Evolutionary conservation across 1,139 yeast genomes (phyloP), one percentile per base, ranked within the genome.

Genomic region (Sugiyamaella sp.): DNA sequence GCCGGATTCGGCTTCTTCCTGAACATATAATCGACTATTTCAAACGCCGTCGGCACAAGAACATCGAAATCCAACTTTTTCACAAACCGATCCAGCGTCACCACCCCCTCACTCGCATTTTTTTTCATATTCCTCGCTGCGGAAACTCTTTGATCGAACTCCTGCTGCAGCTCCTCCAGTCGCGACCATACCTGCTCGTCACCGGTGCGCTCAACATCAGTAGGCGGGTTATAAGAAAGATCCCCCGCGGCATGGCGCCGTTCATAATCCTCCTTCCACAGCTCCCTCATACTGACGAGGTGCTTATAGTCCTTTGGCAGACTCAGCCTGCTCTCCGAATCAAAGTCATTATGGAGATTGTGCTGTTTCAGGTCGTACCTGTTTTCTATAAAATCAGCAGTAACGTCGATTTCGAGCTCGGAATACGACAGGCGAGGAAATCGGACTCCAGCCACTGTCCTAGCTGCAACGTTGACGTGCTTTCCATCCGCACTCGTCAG

Each of bases 351-450:
- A 63, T 85, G 91, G 1, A 81, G 59, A 37, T 78, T 71, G 32
- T 84, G 67, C 52, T 78, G 78, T 1, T 63, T 60, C 10, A 87
- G 49, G 1, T 71, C 71, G 0, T 64, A 52, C 25, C 91, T 70
- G 65, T 90, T 90, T 4, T 71, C 45, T 17, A 90, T 85, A 65
- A 77, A 71, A 37, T 74, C 77, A 0, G 91, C 82, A 12, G 77
- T 66, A 1, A 85, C 71, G 66, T 90, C 97, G 6, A 89, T 64
- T 66, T 90, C 97, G 6, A 90, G 64, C 17, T 83, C 71, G 2
- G 85, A 76, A 55, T 81, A 73, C 0, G 91, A 86, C 47, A 81
- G 78, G 56, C 95, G 72, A 1, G 77, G 75, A 56, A 71, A 78
- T 6, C 46, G 35, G n/a, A 42, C 41, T 5, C 46, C 40, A 14